phyloP scores from a whole-genome alignment of 1,284 basidiomycete genomes.

The Afroboletus lepidellus region DNA sequence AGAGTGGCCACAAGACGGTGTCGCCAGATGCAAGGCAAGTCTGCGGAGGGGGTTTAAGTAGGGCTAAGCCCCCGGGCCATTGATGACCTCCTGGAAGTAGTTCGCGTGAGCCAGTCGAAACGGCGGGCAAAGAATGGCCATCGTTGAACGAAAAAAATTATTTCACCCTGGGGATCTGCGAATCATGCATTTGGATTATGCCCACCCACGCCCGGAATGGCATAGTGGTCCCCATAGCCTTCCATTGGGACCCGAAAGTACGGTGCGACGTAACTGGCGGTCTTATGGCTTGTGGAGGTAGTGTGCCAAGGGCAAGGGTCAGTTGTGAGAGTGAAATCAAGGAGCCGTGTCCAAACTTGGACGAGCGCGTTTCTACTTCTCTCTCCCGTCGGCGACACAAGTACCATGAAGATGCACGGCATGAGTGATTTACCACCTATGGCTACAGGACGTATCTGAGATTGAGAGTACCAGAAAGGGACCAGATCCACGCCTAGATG shows the following conservation, averaged over 20 bases:
- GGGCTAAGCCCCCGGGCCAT: background rate
- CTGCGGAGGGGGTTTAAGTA: background rate
- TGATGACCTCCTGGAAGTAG: constrained; percentile 4
- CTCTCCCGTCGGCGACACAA: too few species aligned
- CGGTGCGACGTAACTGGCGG: constrained; percentile 4
- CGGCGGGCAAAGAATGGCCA: constrained; percentile 21
- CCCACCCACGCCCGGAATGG: constrained; percentile 5
- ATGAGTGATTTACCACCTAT: too few species aligned
- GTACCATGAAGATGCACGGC: too few species aligned
- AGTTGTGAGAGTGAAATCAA: background rate
- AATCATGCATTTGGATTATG: background rate
- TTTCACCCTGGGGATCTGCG: constrained; percentile 20
- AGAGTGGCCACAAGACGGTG: background rate
- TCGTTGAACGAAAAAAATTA: constrained; percentile 25
- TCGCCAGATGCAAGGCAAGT: background rate
- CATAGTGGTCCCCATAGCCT: background rate
- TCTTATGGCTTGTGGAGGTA: background rate
- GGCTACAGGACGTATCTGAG: too few species aligned
- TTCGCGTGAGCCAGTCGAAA: constrained; percentile 18
- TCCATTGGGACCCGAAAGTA: background rate
- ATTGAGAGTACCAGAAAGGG: too few species aligned
- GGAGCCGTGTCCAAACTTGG: background rate
- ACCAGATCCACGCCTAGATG: too few species aligned
- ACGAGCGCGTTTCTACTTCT: background rate
- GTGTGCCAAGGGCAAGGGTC: constrained; percentile 2